Base-by-base conservation (phyloP, 2,329 filamentous ascomycete genomes). In the Xylariaceae sp. region DNA sequence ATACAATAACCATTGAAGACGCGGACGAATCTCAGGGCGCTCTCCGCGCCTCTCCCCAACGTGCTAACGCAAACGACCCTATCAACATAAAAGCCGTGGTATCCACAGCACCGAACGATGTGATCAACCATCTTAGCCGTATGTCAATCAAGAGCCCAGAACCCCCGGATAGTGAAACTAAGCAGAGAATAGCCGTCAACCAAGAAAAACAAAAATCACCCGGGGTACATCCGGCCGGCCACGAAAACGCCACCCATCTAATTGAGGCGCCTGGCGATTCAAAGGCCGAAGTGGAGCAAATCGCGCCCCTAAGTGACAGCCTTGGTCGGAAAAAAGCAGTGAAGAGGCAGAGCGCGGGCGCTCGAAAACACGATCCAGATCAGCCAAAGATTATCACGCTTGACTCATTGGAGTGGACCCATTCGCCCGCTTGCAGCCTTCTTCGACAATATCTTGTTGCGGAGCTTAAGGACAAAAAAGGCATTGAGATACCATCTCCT, bases 381-480 rank as follows among this genome's bases (percentile, higher is more conserved):
- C 79, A 85, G 48, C 86, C 91, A 1, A 83, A 84, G 37, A 92
- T 98, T 59, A 87, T 98, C 61, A 91, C 91, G 0, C 82, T 98
- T 21, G 95, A 99, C 71, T 98, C 95, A 0, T 79, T 98, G 1
- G 87, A 86, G n/a, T 66, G 73, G 3, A 44, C 77, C 0, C 91
- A 93, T 63, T 78, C 82, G 1, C 75, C 79, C 0, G 89, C 91
- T 5, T 85, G 89, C 59, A 81, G 73, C 45, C 81, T 82, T 37
- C 77, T 99, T 26, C 92, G 88, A 66, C 82, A 90, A 21, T 98
- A 96, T 71, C 77, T 98, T 4, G 69, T 81, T 6, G 82, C 83
- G 46, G 95, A 98, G 75, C 88, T 89, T 3, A 79, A 80, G 62
- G 79, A 83, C 74, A 77, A 95, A 67, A 82, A 79, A 56, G 70